phyloP scores from a whole-genome alignment of 495 filamentous ascomycete genomes.

The Platismatia glauca region DNA sequence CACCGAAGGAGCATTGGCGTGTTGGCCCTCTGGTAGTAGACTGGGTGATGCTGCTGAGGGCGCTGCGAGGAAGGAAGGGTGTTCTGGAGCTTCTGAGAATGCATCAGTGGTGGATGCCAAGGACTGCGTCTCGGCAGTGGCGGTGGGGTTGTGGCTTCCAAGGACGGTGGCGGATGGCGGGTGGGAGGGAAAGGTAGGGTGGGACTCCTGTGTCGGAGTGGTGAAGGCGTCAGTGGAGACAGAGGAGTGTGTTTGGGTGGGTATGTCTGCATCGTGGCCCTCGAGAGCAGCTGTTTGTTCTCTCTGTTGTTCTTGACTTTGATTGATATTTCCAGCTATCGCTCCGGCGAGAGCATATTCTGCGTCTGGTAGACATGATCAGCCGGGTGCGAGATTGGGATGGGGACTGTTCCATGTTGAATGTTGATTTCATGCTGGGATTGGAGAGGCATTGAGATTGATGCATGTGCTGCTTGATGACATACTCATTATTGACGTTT shows the following conservation, averaged over 20 bases:
- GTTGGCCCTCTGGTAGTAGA: background rate
- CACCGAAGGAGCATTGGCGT: background rate
- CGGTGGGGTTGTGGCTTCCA: background rate
- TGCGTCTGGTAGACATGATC: constrained; percentile 4
- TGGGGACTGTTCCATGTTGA: too few species aligned
- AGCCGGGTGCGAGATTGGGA: too few species aligned
- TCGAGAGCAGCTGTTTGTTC: constrained; percentile 27
- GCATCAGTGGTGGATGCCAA: background rate
- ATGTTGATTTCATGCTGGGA: too few species aligned
- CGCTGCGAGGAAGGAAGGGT: background rate
- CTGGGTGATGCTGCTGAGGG: background rate
- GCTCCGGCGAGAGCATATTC: constrained; percentile 14
- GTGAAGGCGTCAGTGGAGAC: background rate
- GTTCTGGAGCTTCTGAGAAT: background rate
- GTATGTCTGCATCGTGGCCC: constrained; percentile 42
- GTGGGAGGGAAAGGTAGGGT: background rate
- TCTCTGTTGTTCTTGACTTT: background rate
- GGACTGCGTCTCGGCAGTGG: background rate
- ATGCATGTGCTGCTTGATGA: background rate
- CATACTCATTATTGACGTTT: background rate
- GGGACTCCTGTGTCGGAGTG: background rate
- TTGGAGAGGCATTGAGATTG: too few species aligned
- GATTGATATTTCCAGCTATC: background rate
- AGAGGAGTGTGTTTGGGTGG: background rate
- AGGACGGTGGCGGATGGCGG: background rate